Base-by-base conservation (phyloP, 2,329 filamentous ascomycete species). In the Acrodontium crateriforme region DNA sequence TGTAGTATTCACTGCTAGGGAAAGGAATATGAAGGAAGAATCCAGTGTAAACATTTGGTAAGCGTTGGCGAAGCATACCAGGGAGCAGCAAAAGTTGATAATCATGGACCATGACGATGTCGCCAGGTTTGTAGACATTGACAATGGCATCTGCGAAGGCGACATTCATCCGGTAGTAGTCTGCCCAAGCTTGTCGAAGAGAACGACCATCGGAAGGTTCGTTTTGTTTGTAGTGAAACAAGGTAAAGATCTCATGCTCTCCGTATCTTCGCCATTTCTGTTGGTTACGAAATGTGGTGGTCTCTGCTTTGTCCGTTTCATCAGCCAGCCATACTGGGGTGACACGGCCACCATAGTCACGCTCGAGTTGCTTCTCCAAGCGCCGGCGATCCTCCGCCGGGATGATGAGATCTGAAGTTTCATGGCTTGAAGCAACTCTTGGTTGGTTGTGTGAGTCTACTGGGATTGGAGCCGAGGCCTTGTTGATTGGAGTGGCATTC, bases 211-310 rank as follows among this genome's bases (percentile, higher is more conserved):
- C 81, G 9, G 75, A 81, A 1, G 87, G 83, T 52, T 85, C 82
- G 49, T 92, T 81, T 49, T 89, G 82, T 59, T 92, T 92, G 65
- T 95, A 95, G 57, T 95, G 87, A 52, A 94, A 84, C 7, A 94
- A 68, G 1, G 82, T 84, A 59, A 92, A 94, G 16, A 95, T 65
- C 45, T 93, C 81, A 49, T 85, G 75, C 59, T 94, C 84, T 10
- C 85, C 83, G 54, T 89, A 95, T 21, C 79, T 71, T 38, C 84
- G 71, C 87, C 89, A 95, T 39, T 84, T 68, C 17, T 67, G 65
- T 59, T 94, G 85, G 44, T 93, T 80, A 43, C 77, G 80, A 39
- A 95, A 63, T 19, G 70, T 62, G 28, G 85, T 70, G 20, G 62
- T 60, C 18, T 82, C 79, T 24, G 56, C 52, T 5, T 70, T 67